These are phyloP conservation scores for Aspergillus puulaauensis DNA, from an alignment of 2,329 filamentous ascomycete genomes.

Conservation along the genomic window DNA sequence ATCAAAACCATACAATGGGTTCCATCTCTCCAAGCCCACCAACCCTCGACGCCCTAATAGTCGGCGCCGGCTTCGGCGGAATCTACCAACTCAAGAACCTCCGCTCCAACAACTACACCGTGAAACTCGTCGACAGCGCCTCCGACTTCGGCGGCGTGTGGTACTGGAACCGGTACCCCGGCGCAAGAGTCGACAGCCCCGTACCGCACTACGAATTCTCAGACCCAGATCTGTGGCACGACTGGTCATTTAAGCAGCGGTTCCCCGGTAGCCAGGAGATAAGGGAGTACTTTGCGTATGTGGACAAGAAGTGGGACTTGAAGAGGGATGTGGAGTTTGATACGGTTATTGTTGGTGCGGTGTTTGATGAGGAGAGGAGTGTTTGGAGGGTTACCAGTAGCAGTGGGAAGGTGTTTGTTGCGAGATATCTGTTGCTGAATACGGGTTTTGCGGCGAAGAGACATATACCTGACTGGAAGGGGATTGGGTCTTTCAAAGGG, in stretches of 20 bases:
- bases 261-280: slow-evolving; percentile 38
- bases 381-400: not conserved
- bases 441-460: slow-evolving; percentile 49
- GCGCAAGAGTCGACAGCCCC: slow-evolving; percentile 55
- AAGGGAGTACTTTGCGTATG: slow-evolving; percentile 47
- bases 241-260: slow-evolving; percentile 45
- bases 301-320: slow-evolving; percentile 46
- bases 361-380: slow-evolving; percentile 36
- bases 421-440: slow-evolving; percentile 48
- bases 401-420: slow-evolving; percentile 25
- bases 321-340: slow-evolving; percentile 48
- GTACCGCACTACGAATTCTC: slow-evolving; percentile 55
- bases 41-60: slow-evolving; percentile 22
- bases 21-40: too few relatives aligned
- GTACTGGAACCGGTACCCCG: slow-evolving; percentile 59
- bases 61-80: slow-evolving; percentile 32
- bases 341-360: slow-evolving; percentile 42
- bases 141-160: slow-evolving; percentile 54
- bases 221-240: slow-evolving; percentile 48
- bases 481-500: slow-evolving; percentile 49
- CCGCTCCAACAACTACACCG: slow-evolving; percentile 50
- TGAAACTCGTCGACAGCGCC: slow-evolving; percentile 54
- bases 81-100: slow-evolving; percentile 54
- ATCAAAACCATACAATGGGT: too few relatives aligned
- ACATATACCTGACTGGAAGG: slow-evolving; percentile 42